Base-by-base conservation (phyloP, 805 yeast species). In the Cyberlindnera mycetangii region DNA sequence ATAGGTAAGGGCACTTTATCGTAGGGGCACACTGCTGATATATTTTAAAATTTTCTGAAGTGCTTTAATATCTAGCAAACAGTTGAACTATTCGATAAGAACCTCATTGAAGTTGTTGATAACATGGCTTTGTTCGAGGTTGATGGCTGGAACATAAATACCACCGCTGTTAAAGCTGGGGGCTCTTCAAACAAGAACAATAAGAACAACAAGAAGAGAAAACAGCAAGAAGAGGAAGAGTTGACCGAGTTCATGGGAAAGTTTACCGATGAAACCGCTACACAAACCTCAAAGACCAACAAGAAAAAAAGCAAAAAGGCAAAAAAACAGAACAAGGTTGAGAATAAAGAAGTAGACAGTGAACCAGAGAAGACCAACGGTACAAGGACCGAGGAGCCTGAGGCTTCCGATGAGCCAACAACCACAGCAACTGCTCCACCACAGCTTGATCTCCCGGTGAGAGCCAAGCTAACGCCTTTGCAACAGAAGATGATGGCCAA, bases 401-500 rank as follows among this genome's bases (percentile, higher is more conserved):
- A 32, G 30, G 37, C 37, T 7, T 45, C 37, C 11, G 45, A 33
- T 16, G 51, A 43, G 40, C n/a, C 47, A 16, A 45, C 45, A 18
- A 46, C 44, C 9, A 14, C 48, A 32, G 22, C 46, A 21, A 45
- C 47, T 12, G 16, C 50, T 31, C 36, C 44, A 12, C 52, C 55
- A 18, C 48, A 42, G 19, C 27, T 51, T 24, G 58, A 56, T 20
- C 35, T 57, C 15, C 49, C 60, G 35, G 44, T 61, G 4, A 58
- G 63, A n/a, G 58, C 64, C 30, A 78, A 81, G 37, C 67, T 90
- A 42, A 88, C 97, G 0, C 95, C 96, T 15, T 67, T 90, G 51
- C 99, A 93, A 66, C 86, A 85, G 58, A 93, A 93, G 60, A 92
- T 93, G 98, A 80, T 89, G 82, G 89, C 87, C 37, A 93, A 93